phyloP scores from a whole-genome alignment of 176 grass and related monocot species.

The Bonia amplexicaulis region DNA sequence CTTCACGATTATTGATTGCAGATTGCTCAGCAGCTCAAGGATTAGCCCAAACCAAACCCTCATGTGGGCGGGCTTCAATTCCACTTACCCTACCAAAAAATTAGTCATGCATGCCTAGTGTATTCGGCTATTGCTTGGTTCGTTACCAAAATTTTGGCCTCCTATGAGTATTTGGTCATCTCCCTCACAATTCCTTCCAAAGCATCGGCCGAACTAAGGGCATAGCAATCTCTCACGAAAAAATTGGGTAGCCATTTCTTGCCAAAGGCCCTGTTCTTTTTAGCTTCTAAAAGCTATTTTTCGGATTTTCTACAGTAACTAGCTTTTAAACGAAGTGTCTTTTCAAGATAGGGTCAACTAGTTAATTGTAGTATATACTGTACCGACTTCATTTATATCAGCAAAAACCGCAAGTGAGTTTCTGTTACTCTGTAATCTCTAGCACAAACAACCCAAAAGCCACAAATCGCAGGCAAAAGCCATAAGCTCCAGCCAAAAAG shows the following conservation, averaged over 20 bases:
- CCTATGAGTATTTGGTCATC: neutral
- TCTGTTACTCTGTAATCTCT: no score
- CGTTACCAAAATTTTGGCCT: neutral
- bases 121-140: neutral
- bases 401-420: no score
- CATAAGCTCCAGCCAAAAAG: no score
- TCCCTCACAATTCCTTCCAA: neutral
- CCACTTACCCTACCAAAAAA: conserved; percentile 3
- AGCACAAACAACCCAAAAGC: no score
- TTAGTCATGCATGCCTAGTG: neutral
- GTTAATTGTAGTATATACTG: no score
- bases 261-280: no score
- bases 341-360: no score
- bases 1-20: neutral
- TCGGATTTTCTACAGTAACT: no score
- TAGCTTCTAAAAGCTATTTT: no score
- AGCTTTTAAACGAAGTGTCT: no score
- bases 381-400: no score
- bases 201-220: neutral
- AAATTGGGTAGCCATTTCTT: neutral
- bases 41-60: neutral
- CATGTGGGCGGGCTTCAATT: neutral
- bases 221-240: neutral
- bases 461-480: no score
- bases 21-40: neutral